Evolutionary conservation across 140 eudicot genomes (phyloP).

Genomic region (Oenanthe javanica): DNA sequence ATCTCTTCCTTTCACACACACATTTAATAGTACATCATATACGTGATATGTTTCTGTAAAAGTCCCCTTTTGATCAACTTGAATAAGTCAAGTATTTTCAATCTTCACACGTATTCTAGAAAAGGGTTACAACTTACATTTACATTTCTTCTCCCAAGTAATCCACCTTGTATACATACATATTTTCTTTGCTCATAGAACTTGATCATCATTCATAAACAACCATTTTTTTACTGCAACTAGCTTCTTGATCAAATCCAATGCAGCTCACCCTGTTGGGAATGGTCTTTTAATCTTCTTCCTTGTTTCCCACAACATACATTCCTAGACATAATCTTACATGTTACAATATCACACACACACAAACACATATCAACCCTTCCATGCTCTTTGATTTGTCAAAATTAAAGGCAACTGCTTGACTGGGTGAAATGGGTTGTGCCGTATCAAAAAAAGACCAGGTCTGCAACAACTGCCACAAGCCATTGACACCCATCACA

Average conservation of each 20-base stretch:
- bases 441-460: slow-evolving; percentile 52
- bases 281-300: slow-evolving; percentile 28
- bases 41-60: neutral
- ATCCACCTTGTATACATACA: neutral
- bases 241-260: slow-evolving; percentile 1
- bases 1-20: neutral
- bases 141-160: too few species aligned
- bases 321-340: too few species aligned
- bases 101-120: neutral
- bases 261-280: slow-evolving; percentile 27
- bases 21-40: neutral
- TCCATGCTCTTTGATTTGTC: neutral
- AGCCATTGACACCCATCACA: slow-evolving; percentile 29
- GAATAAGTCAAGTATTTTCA: neutral
- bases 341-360: too few species aligned
- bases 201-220: neutral
- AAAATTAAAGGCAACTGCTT: neutral
- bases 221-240: neutral
- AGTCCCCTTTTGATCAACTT: neutral
- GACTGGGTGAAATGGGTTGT: slow-evolving; percentile 43
- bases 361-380: neutral
- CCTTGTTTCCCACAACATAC: neutral
- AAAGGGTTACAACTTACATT: neutral
- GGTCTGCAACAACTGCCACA: slow-evolving; percentile 56
- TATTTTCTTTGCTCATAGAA: neutral